Conservation (phyloP, 2,329 filamentous ascomycete species). For the Blumeriella jaapii region DNA sequence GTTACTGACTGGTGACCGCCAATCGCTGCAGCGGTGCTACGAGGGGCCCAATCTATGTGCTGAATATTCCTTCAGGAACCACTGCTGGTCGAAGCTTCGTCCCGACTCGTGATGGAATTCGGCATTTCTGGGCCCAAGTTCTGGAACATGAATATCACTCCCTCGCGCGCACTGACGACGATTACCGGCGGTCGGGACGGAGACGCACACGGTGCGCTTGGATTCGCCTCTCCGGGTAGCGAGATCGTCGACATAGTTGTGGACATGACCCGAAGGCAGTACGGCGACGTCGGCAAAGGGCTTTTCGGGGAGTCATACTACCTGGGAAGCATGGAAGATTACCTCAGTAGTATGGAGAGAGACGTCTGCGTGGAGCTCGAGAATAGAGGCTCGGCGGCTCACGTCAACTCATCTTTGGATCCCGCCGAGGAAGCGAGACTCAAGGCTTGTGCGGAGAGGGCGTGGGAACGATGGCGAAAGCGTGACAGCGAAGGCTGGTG, state of each 20-base stretch:
- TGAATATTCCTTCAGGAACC: too few relatives aligned
- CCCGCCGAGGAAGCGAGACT: slow-evolving; percentile 1
- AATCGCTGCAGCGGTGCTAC: too few relatives aligned
- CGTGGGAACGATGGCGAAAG: slow-evolving; percentile 8
- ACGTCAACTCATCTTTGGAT: background rate
- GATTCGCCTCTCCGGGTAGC: background rate
- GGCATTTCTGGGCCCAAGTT: background rate
- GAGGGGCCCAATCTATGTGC: too few relatives aligned
- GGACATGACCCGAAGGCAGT: slow-evolving; percentile 8
- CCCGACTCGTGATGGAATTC: slow-evolving; percentile 2
- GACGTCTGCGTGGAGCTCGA: background rate
- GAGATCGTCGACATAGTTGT: background rate
- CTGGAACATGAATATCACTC: background rate
- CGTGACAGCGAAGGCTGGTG: slow-evolving; percentile 9
- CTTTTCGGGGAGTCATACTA: slow-evolving; percentile 2
- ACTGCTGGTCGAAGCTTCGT: background rate
- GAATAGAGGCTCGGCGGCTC: background rate
- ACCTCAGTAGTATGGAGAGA: background rate
- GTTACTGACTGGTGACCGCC: too few relatives aligned
- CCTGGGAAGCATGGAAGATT: background rate
- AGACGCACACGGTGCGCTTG: slow-evolving; percentile 2
- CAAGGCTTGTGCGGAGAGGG: slow-evolving; percentile 4
- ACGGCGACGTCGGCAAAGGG: slow-evolving; percentile 1
- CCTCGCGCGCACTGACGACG: background rate
- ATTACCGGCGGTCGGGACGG: background rate